A percentile compares a stretch with the other conserved stretches of the same genome.
Evolutionary conservation across 2,329 filamentous ascomycete species (phyloP).

Genomic region (Penicillium fuscoglaucum): DNA sequence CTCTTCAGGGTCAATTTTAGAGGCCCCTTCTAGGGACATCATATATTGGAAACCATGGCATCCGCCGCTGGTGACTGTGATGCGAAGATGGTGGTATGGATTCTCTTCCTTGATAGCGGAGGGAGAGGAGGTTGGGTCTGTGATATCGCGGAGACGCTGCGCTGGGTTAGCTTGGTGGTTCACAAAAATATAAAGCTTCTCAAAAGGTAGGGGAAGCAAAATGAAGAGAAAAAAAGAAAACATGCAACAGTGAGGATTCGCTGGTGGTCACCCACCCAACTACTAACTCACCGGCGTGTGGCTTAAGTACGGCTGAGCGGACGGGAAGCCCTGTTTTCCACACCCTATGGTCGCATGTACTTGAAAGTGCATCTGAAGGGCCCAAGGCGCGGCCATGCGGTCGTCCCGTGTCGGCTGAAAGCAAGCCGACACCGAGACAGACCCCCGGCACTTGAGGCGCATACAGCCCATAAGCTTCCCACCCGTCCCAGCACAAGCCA

Average conservation of each 20-base stretch:
- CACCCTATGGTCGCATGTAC: conserved; percentile 49
- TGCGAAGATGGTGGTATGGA: conserved; percentile 80
- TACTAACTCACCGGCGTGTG: conserved; percentile 49
- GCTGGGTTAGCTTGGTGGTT: conserved; percentile 18
- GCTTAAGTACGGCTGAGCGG: conserved; percentile 50
- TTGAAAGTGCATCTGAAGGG: conserved; percentile 3
- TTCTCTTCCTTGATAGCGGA: conserved; percentile 53
- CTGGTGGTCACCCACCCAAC: conserved; percentile 51
- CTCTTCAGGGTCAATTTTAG: conserved; percentile 66
- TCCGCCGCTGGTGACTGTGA: conserved; percentile 88
- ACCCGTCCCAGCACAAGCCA: background rate
- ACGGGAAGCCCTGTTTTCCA: conserved; percentile 50
- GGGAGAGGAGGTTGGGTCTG: conserved; percentile 49
- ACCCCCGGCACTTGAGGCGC: background rate
- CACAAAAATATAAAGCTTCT: background rate
- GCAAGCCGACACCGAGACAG: background rate
- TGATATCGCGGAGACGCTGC: conserved; percentile 73
- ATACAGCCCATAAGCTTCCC: conserved; percentile 5
- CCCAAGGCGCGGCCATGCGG: conserved; percentile 16
- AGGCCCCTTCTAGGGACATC: conserved; percentile 71
- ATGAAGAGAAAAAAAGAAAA: conserved; percentile 29
- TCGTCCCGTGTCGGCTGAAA: background rate
- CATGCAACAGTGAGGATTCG: conserved; percentile 49
- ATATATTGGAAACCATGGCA: conserved; percentile 98
- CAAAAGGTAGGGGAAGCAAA: background rate